Base-by-base conservation (phyloP, 2,329 filamentous ascomycete species). In the Didymosphaeria variabile region DNA sequence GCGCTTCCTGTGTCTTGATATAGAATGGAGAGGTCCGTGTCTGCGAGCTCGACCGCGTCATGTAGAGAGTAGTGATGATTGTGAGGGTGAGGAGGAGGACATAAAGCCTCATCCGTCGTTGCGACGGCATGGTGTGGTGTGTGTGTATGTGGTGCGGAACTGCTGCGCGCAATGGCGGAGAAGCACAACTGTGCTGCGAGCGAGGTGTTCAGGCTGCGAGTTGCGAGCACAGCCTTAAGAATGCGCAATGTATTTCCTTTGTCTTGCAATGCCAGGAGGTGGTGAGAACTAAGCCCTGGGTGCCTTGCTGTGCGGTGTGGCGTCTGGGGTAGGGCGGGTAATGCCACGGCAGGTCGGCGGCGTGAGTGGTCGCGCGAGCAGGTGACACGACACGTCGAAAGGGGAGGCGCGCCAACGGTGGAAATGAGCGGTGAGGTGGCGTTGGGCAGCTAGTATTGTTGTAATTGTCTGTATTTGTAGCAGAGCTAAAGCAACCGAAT, bases 61-160 rank as follows among this genome's bases (percentile, higher is more conserved):
- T 89, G 82, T 94, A 93, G 68, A 96, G 82, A 57, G 90, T 81
- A 49, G 89, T 84, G 67, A 94, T 79, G 61, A 94, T 79, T 61
- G 86, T 82, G 66, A 88, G 83, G 67, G 93, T 68, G 58, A 89
- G 83, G 59, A 90, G 82, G 71, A 94, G 82, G 65, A 87, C 81
- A 58, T 93, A 81, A 68, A 90, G 81, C 73, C 89, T 89, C 70
- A 92, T 74, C 69, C 92, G 89, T 66, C 92, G 88, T 69, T 73
- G 79, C 40, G 77, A 78, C 26, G 76, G 76, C 75, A 79, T 78
- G 29, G 61, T 67, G 64, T 62, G 49, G 58, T 47, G 38, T 52
- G 49, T 44, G 57, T 10, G 38, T n/a, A 12, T 6, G 36, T 6
- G 26, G 13, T 36, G 46, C 19, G 49, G 53, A 9, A 55, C 29